Percentiles rank a stretch among this genome's conserved stretches.
phyloP scores from a whole-genome alignment of 805 yeast genomes.

The Middelhovenomyces tepae region DNA sequence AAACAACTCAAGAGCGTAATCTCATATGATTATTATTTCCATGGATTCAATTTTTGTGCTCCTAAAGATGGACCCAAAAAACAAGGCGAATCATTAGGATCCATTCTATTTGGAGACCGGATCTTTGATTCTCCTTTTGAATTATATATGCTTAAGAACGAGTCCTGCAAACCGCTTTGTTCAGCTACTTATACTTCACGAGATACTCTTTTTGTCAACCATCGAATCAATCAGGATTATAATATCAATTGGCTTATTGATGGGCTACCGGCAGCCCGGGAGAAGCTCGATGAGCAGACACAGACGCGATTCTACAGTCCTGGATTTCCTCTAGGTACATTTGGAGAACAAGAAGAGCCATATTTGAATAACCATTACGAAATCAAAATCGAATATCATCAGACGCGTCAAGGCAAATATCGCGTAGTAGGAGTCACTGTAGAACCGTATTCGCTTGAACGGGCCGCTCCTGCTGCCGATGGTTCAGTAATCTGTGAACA shows the following conservation, averaged over 20 bases:
- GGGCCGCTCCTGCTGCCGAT: slow-evolving; percentile 30
- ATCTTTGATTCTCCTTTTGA: slow-evolving; percentile 88
- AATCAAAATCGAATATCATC: slow-evolving; percentile 73
- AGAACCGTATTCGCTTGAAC: slow-evolving; percentile 49
- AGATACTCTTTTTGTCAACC: slow-evolving; percentile 68
- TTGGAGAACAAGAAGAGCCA: slow-evolving; percentile 36
- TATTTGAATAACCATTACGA: slow-evolving; percentile 76
- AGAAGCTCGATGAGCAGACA: slow-evolving; percentile 44
- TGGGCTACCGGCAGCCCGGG: slow-evolving; percentile 86
- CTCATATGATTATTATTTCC: slow-evolving; percentile 55
- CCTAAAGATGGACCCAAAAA: slow-evolving; percentile 58
- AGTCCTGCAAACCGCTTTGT: slow-evolving; percentile 64
- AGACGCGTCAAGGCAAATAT: slow-evolving; percentile 53
- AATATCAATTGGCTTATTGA: slow-evolving; percentile 89
- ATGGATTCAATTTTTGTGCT: slow-evolving; percentile 72
- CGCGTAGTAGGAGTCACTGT: slow-evolving; percentile 91
- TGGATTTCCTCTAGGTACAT: slow-evolving; percentile 72
- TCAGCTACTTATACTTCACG: slow-evolving; percentile 44
- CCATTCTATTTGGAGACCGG: slow-evolving; percentile 91
- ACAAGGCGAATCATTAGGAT: slow-evolving; percentile 85
- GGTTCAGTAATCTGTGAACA: slow-evolving; percentile 21
- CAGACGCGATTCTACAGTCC: slow-evolving; percentile 58
- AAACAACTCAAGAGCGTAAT: slow-evolving; percentile 24
- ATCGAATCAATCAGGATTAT: slow-evolving; percentile 74
- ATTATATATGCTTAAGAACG: slow-evolving; percentile 65